Conservation (phyloP, 1,284 basidiomycete species). For the Leccinum pseudoinsigne region DNA sequence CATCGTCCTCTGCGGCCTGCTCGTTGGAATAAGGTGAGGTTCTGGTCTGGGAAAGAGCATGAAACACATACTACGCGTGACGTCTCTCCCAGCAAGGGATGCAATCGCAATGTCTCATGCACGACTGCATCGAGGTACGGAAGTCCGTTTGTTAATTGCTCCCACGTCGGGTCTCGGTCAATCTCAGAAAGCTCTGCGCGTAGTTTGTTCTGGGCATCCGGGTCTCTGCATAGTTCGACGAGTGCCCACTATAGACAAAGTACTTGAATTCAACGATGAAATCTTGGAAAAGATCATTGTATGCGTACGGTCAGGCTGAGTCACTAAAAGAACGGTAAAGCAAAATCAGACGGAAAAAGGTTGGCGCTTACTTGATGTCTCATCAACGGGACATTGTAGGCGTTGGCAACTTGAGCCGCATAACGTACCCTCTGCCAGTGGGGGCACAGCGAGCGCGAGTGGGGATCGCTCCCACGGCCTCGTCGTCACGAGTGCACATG, state of each 20-base stretch:
- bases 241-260: slow-evolving; percentile 23
- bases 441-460: slow-evolving; percentile 56
- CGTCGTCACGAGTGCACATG: slow-evolving; percentile 73
- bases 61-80: slow-evolving; percentile 18
- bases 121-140: slow-evolving; percentile 39
- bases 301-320: slow-evolving; percentile 18
- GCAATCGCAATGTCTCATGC: slow-evolving; percentile 25
- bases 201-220: slow-evolving; percentile 39
- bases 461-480: slow-evolving; percentile 69
- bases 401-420: slow-evolving; percentile 60
- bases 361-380: slow-evolving; percentile 39
- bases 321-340: slow-evolving; percentile 9
- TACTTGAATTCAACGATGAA: background rate
- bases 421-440: slow-evolving; percentile 51
- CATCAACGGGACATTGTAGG: slow-evolving; percentile 34
- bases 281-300: background rate
- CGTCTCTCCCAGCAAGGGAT: slow-evolving; percentile 11
- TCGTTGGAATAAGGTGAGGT: slow-evolving; percentile 5
- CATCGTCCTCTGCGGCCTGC: slow-evolving; percentile 49
- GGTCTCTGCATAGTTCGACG: slow-evolving; percentile 21
- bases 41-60: slow-evolving; percentile 2
- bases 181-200: slow-evolving; percentile 40
- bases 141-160: slow-evolving; percentile 34
- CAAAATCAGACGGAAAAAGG: background rate
- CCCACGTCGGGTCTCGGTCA: slow-evolving; percentile 34